A percentile compares a stretch with the other conserved stretches of the same genome.
phyloP scores from a whole-genome alignment of 2,329 filamentous ascomycete species.

The Botrytis porri region DNA sequence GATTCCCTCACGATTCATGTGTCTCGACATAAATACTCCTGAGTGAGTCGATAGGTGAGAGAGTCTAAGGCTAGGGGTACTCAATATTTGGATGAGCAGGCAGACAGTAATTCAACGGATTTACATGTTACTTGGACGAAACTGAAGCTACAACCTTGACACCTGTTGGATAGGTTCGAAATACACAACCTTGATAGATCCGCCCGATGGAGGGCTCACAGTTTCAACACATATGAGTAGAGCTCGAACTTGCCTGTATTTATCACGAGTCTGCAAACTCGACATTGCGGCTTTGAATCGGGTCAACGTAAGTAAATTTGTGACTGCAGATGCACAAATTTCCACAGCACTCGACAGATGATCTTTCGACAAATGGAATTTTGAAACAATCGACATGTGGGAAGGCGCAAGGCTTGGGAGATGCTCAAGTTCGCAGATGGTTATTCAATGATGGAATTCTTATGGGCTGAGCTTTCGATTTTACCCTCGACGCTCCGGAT shows the following conservation, averaged over 20 bases:
- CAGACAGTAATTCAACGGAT: neutral
- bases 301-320: neutral
- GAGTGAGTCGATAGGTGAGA: neutral
- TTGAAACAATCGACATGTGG: neutral
- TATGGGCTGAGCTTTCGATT: neutral
- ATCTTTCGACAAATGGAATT: neutral
- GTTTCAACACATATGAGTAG: neutral
- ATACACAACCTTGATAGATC: neutral
- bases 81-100: neutral
- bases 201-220: neutral
- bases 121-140: neutral
- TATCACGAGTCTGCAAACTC: neutral
- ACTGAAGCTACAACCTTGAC: neutral
- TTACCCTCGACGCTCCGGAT: neutral
- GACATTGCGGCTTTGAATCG: neutral
- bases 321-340: neutral
- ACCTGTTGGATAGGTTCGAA: neutral
- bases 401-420: neutral
- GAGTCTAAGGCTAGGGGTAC: neutral
- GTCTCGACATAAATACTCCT: neutral
- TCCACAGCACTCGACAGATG: neutral
- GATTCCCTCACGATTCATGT: neutral
- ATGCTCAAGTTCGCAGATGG: neutral
- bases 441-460: neutral
- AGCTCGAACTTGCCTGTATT: neutral